phyloP scores from a whole-genome alignment of 2,329 filamentous ascomycete genomes.

The Alternaria hordeiaustralica region DNA sequence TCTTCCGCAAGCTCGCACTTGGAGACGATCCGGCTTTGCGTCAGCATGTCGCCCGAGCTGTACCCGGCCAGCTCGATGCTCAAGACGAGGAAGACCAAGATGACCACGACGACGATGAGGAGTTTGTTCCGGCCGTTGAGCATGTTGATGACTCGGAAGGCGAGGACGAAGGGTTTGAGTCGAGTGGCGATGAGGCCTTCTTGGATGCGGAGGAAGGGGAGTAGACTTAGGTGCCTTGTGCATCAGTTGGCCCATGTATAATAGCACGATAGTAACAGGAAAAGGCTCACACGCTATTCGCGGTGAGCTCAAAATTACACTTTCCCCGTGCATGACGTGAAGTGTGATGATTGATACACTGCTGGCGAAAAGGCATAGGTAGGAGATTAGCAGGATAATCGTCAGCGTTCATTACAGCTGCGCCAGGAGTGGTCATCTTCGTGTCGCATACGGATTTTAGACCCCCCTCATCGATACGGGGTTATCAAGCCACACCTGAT shows the following conservation, averaged over 20 bases:
- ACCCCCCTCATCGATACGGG: too few species aligned
- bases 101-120: slow-evolving; percentile 21
- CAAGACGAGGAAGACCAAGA: slow-evolving; percentile 8
- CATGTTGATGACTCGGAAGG: slow-evolving; percentile 24
- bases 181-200: slow-evolving; percentile 11
- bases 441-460: too few species aligned
- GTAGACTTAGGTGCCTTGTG: not conserved
- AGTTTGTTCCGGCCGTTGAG: slow-evolving; percentile 16
- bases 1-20: slow-evolving; percentile 51
- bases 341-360: not conserved
- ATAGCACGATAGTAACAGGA: not conserved
- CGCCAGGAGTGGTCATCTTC: too few species aligned
- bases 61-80: slow-evolving; percentile 4
- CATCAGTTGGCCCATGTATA: not conserved
- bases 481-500: too few species aligned
- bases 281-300: not conserved
- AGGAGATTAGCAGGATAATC: too few species aligned
- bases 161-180: slow-evolving; percentile 8
- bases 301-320: too few species aligned
- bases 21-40: slow-evolving; percentile 15
- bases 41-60: slow-evolving; percentile 15
- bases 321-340: not conserved
- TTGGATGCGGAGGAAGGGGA: slow-evolving; percentile 4
- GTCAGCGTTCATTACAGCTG: too few species aligned
- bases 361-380: too few species aligned